Conservation (phyloP, 768 basidiomycete genomes). For the Russula compacta region DNA sequence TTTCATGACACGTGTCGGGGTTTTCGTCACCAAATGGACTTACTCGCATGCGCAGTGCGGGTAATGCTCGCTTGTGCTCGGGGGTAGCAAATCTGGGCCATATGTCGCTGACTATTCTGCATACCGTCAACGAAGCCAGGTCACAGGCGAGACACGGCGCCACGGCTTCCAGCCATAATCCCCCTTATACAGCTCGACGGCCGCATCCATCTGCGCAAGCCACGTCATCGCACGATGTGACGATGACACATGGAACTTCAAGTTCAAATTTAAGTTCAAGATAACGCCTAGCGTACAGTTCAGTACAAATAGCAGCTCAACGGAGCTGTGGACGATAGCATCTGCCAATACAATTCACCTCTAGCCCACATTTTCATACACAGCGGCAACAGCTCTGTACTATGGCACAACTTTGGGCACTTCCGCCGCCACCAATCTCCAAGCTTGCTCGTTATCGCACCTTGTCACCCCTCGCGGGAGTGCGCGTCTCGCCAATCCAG, state of each 20-base stretch:
- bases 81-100: no score
- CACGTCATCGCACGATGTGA: no score
- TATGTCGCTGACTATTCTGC: no score
- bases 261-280: no score
- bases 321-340: not conserved
- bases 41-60: no score
- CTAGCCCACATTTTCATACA: not conserved
- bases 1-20: not conserved
- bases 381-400: not conserved
- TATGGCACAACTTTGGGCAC: not conserved
- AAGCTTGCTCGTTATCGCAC: slow-evolving; percentile 27
- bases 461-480: slow-evolving; percentile 28
- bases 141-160: no score
- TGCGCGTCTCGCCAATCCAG: slow-evolving; percentile 31
- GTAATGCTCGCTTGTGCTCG: no score
- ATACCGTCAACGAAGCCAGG: no score
- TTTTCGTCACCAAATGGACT: no score
- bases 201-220: not conserved
- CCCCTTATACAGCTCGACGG: not conserved
- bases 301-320: not conserved
- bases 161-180: not conserved
- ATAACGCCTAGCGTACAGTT: not conserved
- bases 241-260: not conserved
- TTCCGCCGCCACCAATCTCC: slow-evolving; percentile 20
- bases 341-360: not conserved